Percentiles rank a stretch among this genome's conserved stretches.
Evolutionary conservation across 1,284 basidiomycete genomes (phyloP).

Genomic region (Apiotrichum brassicae): DNA sequence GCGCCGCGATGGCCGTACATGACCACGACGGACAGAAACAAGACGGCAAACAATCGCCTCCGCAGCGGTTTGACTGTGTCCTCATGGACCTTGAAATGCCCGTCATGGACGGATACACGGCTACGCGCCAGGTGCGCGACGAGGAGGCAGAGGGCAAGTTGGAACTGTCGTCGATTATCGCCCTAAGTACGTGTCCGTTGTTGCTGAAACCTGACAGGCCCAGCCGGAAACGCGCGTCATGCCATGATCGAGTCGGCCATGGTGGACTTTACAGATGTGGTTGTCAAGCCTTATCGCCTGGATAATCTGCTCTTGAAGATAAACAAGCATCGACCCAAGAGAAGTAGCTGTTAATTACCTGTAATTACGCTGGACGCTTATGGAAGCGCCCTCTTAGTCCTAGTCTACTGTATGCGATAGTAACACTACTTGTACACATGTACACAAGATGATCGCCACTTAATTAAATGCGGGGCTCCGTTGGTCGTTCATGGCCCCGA

Average conservation of each 20-base stretch:
- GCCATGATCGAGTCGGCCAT: conserved; percentile 16
- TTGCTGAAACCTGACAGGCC: not conserved
- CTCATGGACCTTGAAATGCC: conserved; percentile 47
- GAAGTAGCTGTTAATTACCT: no score
- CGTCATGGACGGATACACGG: conserved; percentile 22
- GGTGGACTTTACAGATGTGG: conserved; percentile 35
- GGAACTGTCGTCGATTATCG: conserved; percentile 3
- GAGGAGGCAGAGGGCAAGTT: conserved; percentile 11
- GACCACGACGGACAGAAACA: not conserved
- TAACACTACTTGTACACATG: no score
- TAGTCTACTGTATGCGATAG: no score
- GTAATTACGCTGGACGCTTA: no score
- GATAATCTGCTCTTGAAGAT: conserved; percentile 33
- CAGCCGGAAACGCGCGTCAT: conserved; percentile 21
- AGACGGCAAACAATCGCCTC: not conserved
- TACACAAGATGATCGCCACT: no score
- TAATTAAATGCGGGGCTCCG: no score
- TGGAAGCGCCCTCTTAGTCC: no score
- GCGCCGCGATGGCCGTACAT: conserved; percentile 22
- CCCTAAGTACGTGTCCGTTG: conserved; percentile 12
- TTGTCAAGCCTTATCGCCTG: conserved; percentile 38
- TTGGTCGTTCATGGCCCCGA: no score
- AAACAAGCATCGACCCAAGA: not conserved
- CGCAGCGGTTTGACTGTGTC: conserved; percentile 32
- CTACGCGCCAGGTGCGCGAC: conserved; percentile 9